These are phyloP conservation scores for Cladosporium austrohemisphaericum DNA, from an alignment of 2,329 filamentous ascomycete genomes.

Conservation along the genomic window DNA sequence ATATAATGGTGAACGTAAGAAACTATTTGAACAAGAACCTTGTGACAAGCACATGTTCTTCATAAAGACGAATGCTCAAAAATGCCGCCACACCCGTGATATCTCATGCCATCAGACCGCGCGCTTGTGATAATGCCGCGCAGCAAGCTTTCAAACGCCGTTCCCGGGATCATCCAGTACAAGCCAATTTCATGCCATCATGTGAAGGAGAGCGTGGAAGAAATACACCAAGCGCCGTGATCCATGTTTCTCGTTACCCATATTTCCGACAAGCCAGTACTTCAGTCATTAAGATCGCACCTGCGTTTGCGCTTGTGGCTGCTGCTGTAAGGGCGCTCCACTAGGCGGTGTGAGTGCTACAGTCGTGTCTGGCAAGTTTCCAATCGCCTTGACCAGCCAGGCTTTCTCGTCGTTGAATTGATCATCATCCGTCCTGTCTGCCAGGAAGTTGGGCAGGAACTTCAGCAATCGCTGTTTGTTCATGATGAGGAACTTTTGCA, in stretches of 20 bases:
- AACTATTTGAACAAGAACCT: neutral
- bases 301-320: conserved; percentile 17
- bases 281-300: conserved; percentile 11
- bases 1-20: neutral
- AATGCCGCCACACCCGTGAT: neutral
- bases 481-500: conserved; percentile 93
- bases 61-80: neutral
- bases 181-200: conserved; percentile 4
- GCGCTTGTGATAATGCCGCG: neutral
- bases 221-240: neutral
- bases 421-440: conserved; percentile 93
- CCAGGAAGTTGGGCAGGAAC: conserved; percentile 87
- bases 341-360: conserved; percentile 20
- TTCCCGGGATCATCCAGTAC: neutral
- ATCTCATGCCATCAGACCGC: neutral
- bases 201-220: neutral
- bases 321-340: conserved; percentile 1
- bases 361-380: conserved; percentile 33
- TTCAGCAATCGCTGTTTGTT: conserved; percentile 86
- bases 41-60: neutral
- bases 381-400: conserved; percentile 92
- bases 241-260: conserved; percentile 13
- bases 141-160: neutral
- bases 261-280: neutral
- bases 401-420: conserved; percentile 98